Percentiles rank a stretch among this genome's conserved stretches.
Conservation (phyloP, 305 asterid genomes). For the Solanum hybrid region DNA sequence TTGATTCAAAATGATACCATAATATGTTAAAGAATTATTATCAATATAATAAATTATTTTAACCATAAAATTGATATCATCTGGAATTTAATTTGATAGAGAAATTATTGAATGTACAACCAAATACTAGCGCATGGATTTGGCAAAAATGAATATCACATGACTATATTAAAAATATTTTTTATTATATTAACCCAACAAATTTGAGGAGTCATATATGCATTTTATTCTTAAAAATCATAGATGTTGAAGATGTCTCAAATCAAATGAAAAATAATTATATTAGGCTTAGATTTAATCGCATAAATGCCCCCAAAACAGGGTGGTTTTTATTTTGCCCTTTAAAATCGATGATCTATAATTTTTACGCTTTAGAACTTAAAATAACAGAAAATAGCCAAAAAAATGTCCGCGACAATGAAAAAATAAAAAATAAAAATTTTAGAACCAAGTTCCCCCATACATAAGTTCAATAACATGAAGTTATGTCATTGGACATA, state of each 20-base stretch:
- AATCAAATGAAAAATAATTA: too few species aligned
- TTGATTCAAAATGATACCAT: background rate
- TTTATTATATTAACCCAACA: background rate
- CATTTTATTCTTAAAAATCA: background rate
- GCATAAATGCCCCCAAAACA: too few species aligned
- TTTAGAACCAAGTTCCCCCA: background rate
- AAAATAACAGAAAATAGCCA: background rate
- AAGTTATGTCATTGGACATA: background rate
- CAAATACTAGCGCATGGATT: background rate
- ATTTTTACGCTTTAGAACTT: too few species aligned
- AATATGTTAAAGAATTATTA: too few species aligned
- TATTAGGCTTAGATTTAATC: background rate
- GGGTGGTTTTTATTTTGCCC: background rate
- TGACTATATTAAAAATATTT: background rate
- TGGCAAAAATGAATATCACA: background rate
- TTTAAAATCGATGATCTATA: too few species aligned
- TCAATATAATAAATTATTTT: too few species aligned
- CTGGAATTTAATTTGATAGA: too few species aligned
- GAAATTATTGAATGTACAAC: background rate
- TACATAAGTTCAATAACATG: background rate
- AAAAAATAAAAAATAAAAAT: too few species aligned
- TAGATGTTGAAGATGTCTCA: background rate
- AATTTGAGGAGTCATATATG: background rate
- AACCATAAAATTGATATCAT: too few species aligned
- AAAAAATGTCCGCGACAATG: background rate